Evolutionary conservation across 345 rosid genomes (phyloP), one percentile per base, ranked within the genome.

Genomic region (Gossypium anomalum): DNA sequence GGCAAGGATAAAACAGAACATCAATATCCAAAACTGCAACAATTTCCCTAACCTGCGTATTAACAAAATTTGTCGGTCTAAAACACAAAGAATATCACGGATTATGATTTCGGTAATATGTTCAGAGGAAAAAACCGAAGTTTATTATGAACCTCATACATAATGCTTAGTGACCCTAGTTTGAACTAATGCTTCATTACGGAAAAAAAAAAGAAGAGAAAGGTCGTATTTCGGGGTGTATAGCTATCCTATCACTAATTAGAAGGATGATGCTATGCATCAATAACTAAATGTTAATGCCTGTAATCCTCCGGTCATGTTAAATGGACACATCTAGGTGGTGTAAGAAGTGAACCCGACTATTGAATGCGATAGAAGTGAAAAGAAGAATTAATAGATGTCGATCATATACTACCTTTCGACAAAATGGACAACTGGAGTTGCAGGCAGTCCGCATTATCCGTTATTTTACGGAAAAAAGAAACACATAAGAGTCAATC

Each of bases 381-480:
- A 64, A 70, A 56, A 44, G 5, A 44, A n/a, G 59, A 3, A 25
- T 38, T 52, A 65, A 7, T 44, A 71, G 61, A 20, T 13, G 19
- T 15, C 44, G 75, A 69, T 43, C 23, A n/a, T 68, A 55, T 15
- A 55, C 6, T 92, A 94, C 97, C 97, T 94, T 94, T 45, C 97
- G 93, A 82, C 98, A 94, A 78, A 94, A 94, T 23, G 98, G 98
- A 57, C 98, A 92, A 85, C 98, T 94, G 84, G 49, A 83, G 80
- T 77, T 48, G 83, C 78, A 78, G 17, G 55, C 9, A 57, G 76
- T 76, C 69, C 85, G 76, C 73, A 78, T 72, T 72, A 74, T 74
- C 77, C 77, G 44, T 13, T 41, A 9, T 75, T 52, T 22, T 2
- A 48, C n/a, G 45, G 22, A 75, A 45, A 15, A 78, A 66, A 73